phyloP scores from a whole-genome alignment of 2,329 filamentous ascomycete species.

The Aspergillus chevalieri region DNA sequence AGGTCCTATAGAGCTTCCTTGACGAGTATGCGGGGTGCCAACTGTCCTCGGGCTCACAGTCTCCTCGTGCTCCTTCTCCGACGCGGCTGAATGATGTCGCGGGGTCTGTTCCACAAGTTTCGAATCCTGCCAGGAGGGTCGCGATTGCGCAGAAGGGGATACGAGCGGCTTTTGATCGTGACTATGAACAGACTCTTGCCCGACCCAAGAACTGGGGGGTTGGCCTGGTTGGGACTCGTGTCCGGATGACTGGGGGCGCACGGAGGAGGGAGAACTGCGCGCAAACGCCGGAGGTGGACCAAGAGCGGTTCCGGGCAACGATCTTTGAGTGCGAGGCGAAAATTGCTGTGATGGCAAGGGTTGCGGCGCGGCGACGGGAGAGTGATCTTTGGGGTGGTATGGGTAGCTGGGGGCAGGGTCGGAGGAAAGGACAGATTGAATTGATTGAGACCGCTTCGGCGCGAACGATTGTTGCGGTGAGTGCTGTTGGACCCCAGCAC shows the following conservation, averaged over 20 bases:
- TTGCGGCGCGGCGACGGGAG: slow-evolving; percentile 25
- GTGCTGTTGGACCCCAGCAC: slow-evolving; percentile 23
- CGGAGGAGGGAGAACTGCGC: slow-evolving; percentile 31
- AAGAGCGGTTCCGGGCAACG: slow-evolving; percentile 45
- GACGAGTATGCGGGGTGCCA: slow-evolving; percentile 21
- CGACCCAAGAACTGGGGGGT: slow-evolving; percentile 27
- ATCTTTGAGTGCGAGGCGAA: slow-evolving; percentile 32
- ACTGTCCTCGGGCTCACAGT: slow-evolving; percentile 74
- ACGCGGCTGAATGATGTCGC: slow-evolving; percentile 42
- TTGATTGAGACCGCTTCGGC: slow-evolving; percentile 33
- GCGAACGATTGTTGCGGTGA: slow-evolving; percentile 31
- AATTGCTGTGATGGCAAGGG: slow-evolving; percentile 28
- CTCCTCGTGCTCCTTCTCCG: slow-evolving; percentile 62
- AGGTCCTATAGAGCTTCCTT: slow-evolving; percentile 20
- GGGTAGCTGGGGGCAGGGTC: slow-evolving; percentile 30
- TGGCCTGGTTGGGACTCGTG: slow-evolving; percentile 28
- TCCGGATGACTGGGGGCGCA: slow-evolving; percentile 33
- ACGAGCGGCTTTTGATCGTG: slow-evolving; percentile 20
- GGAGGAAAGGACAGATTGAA: slow-evolving; percentile 28
- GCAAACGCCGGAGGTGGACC: slow-evolving; percentile 37
- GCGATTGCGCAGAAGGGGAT: slow-evolving; percentile 25
- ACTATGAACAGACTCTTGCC: slow-evolving; percentile 20
- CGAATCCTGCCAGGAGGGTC: slow-evolving; percentile 39
- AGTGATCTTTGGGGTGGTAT: slow-evolving; percentile 30
- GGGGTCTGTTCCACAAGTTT: slow-evolving; percentile 23